These are phyloP conservation scores for Malus sieversii DNA, from an alignment of 306 rosid genomes.

Conservation along the genomic window DNA sequence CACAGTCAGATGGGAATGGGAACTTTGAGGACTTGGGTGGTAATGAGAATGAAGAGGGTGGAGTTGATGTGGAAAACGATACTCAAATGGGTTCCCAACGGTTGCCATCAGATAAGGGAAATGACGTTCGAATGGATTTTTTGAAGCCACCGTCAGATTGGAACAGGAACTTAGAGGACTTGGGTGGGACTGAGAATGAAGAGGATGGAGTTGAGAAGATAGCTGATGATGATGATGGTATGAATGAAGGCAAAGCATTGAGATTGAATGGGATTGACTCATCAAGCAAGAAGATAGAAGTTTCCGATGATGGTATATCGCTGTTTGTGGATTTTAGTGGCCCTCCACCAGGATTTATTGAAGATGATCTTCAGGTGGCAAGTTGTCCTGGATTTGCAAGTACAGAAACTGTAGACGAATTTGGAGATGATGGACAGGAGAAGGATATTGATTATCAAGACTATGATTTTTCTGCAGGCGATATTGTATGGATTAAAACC, in stretches of 20 bases:
- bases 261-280: slow-evolving; percentile 11
- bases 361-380: slow-evolving; percentile 11
- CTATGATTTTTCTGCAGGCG: slow-evolving; percentile 31
- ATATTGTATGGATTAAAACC: slow-evolving; percentile 48
- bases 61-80: slow-evolving; percentile 8
- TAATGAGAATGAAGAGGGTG: background rate
- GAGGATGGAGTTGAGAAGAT: slow-evolving; percentile 3
- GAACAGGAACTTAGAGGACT: background rate
- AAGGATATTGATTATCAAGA: slow-evolving; percentile 6
- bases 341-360: slow-evolving; percentile 7
- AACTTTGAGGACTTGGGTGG: background rate
- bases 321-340: slow-evolving; percentile 31
- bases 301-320: slow-evolving; percentile 29
- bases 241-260: slow-evolving; percentile 1
- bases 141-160: background rate
- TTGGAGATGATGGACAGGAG: slow-evolving; percentile 18
- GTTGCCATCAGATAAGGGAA: background rate
- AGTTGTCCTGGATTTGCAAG: slow-evolving; percentile 6
- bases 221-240: slow-evolving; percentile 12
- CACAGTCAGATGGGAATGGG: background rate
- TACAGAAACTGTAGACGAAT: slow-evolving; percentile 1
- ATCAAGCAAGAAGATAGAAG: slow-evolving; percentile 17
- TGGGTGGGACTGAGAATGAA: background rate
- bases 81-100: background rate
- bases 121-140: background rate